Conservation (phyloP, 1,284 basidiomycete genomes). For the Rhodotorula sp. region DNA sequence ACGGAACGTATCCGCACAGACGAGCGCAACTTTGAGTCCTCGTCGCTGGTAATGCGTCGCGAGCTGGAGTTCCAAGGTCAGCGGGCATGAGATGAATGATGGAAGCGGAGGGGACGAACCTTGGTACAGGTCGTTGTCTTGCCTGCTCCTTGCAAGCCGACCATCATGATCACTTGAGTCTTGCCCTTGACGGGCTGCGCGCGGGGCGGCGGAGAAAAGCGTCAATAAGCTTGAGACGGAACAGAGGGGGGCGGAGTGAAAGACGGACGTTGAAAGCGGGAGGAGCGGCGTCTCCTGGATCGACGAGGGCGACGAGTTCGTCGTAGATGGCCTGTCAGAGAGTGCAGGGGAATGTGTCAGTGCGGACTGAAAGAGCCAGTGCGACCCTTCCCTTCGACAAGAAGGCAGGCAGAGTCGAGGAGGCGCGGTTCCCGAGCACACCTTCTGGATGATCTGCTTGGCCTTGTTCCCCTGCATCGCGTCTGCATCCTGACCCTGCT, state of each 20-base stretch:
- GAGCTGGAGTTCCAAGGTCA: conserved; percentile 51
- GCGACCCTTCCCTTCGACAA: background rate
- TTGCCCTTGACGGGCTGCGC: conserved; percentile 91
- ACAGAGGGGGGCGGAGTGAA: conserved; percentile 28
- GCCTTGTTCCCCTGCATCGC: conserved; percentile 63
- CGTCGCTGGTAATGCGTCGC: conserved; percentile 97
- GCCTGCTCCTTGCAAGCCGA: conserved; percentile 94
- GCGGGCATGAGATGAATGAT: background rate
- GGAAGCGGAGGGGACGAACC: conserved; percentile 35
- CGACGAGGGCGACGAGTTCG: conserved; percentile 90
- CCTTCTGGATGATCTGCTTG: conserved; percentile 86
- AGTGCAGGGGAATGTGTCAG: too few relatives aligned
- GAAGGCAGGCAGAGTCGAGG: too few relatives aligned
- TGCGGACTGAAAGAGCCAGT: too few relatives aligned
- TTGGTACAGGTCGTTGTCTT: conserved; percentile 99
- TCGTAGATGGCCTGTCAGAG: conserved; percentile 81
- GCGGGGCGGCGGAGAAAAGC: background rate
- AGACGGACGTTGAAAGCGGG: conserved; percentile 38
- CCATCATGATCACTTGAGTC: conserved; percentile 94
- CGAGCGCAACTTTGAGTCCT: conserved; percentile 96
- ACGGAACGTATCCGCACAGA: conserved; percentile 99
- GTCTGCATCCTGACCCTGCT: conserved; percentile 54
- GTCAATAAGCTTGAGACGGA: conserved; percentile 3
- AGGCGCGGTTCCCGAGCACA: conserved; percentile 44
- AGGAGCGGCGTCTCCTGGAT: conserved; percentile 53